Evolutionary conservation across 805 yeast species (phyloP), one percentile per base, ranked within the genome.

Genomic region (Barnettozyma wickerhamii): DNA sequence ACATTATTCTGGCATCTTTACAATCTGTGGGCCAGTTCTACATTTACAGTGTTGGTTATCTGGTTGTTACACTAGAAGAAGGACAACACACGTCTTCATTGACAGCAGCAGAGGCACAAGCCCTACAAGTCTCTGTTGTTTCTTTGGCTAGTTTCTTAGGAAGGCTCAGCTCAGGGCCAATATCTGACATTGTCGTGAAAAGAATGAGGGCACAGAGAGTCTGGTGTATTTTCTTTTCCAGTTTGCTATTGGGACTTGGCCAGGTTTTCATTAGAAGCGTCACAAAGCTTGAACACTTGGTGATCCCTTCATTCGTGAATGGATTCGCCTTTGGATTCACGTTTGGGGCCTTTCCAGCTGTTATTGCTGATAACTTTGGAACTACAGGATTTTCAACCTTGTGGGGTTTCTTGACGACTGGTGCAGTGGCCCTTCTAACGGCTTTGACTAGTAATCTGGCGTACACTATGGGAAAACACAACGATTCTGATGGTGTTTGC

Each of bases 361-460:
- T 82, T 3, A 69, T 83, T 21, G 89, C 89, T 0, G 95, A 84
- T 47, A 64, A 69, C 12, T 83, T 82, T 62, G 90, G 90, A 2
- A 72, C 85, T 0, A 68, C 63, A 6, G 72, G 78, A 0, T 84
- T 82, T 56, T 78, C 88, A 18, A 81, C 90, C 0, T 70, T 81
- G 1, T 84, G 93, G 91, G 88, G 91, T 0, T 62, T 84, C 30
- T 61, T 78, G 13, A 81, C 89, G 19, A 79, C 88, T 0, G 90
- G 90, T 7, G 87, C 88, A 1, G 61, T 82, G 17, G 33, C 76
- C 4, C 64, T 75, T 0, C 71, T 84, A 30, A 76, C 74, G 50
- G 37, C 67, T 3, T 66, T 83, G 46, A 77, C 80, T 36, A 71
- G 70, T 41, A 64, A 69, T 36, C 73, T 84, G 49, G 88, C 87